Percentiles rank a stretch among this genome's conserved stretches.
phyloP scores from a whole-genome alignment of 176 grass and related monocot species.

The Saccharum spontaneum region DNA sequence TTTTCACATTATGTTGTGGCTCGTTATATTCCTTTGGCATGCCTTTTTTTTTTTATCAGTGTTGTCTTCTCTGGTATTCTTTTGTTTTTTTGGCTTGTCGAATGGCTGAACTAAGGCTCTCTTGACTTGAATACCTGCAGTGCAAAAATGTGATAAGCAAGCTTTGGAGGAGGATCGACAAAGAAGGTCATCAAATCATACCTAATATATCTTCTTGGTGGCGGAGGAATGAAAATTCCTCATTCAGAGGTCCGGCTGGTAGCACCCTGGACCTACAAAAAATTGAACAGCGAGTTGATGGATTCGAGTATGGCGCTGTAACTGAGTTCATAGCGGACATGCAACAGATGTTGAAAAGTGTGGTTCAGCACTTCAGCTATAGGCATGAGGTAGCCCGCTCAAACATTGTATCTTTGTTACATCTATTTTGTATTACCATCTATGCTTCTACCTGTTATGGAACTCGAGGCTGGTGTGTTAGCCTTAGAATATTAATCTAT shows the following conservation, averaged over 20 bases:
- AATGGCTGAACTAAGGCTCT: conserved; percentile 6
- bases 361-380: conserved; percentile 77
- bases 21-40: conserved; percentile 5
- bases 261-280: conserved; percentile 72
- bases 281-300: conserved; percentile 89
- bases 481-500: conserved; percentile 7
- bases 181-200: conserved; percentile 86
- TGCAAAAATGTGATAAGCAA: conserved; percentile 99
- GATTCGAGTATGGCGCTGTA: conserved; percentile 69
- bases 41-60: not conserved
- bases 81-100: not conserved
- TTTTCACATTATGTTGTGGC: conserved; percentile 15
- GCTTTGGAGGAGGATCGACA: conserved; percentile 89
- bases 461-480: not conserved
- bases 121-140: conserved; percentile 46
- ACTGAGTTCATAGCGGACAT: conserved; percentile 85
- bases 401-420: not conserved
- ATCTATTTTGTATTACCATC: not conserved
- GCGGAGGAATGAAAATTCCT: conserved; percentile 80
- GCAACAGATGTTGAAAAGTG: conserved; percentile 86
- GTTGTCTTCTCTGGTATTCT: not conserved
- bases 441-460: not conserved
- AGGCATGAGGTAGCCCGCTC: conserved; percentile 61
- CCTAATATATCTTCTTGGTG: conserved; percentile 90
- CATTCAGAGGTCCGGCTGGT: conserved; percentile 51